Conservation (phyloP, 2,329 filamentous ascomycete species). For the Verticillium isaacii region DNA sequence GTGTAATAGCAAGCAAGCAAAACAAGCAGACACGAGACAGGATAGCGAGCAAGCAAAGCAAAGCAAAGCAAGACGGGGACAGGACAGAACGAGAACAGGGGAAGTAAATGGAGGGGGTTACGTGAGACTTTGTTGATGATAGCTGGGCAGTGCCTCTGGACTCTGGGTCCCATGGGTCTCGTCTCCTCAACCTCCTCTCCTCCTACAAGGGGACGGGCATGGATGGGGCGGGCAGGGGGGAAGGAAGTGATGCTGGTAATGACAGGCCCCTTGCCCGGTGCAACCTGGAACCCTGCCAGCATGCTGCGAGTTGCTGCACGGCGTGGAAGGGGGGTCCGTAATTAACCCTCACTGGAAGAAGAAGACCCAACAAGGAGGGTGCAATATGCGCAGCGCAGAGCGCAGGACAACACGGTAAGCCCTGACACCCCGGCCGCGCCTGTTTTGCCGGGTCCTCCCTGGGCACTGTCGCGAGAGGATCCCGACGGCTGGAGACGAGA, state of each 20-base stretch:
- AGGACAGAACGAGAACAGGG: conserved; percentile 4
- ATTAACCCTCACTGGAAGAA: not conserved
- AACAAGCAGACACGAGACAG: not conserved
- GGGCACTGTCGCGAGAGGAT: not conserved
- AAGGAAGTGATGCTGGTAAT: conserved; percentile 1
- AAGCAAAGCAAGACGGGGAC: conserved; percentile 1
- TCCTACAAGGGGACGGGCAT: not conserved
- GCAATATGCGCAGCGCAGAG: not conserved
- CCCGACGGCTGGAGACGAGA: not conserved
- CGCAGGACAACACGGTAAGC: not conserved
- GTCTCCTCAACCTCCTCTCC: not conserved
- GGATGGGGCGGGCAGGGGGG: not conserved
- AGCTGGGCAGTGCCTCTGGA: not conserved
- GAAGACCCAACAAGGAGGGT: not conserved
- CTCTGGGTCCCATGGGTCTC: not conserved
- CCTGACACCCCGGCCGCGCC: not conserved
- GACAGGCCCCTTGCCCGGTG: not conserved
- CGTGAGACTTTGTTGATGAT: conserved; percentile 1
- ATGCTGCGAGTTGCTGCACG: not conserved
- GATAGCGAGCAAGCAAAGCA: conserved; percentile 2
- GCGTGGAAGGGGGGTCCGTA: not conserved
- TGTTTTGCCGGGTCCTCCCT: not conserved
- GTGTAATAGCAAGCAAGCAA: not conserved
- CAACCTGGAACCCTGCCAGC: not conserved
- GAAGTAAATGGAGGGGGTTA: not conserved